Percentiles rank a stretch among this genome's conserved stretches.
Conservation (phyloP, 2,329 filamentous ascomycete genomes). For the Colletotrichum truncatum region DNA sequence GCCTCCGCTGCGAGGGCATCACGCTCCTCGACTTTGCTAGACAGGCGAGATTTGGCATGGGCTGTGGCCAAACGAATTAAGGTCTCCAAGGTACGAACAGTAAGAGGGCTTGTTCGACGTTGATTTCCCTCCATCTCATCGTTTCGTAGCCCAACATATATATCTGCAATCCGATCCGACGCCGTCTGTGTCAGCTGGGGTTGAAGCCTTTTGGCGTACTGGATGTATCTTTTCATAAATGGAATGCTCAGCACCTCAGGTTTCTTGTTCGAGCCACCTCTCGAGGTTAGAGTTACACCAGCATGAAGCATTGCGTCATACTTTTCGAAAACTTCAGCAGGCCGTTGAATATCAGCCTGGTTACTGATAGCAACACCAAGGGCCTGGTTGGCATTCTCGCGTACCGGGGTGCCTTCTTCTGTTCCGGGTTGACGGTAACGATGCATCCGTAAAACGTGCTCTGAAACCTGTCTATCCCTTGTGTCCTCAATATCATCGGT, state of each 20-base stretch:
- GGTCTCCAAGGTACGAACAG: slow-evolving; percentile 95
- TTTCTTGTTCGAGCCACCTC: slow-evolving; percentile 78
- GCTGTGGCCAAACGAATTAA: slow-evolving; percentile 97
- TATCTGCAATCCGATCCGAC: slow-evolving; percentile 88
- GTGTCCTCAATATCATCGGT: slow-evolving; percentile 98
- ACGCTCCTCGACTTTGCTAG: slow-evolving; percentile 86
- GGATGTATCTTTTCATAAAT: slow-evolving; percentile 99
- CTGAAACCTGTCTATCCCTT: slow-evolving; percentile 88
- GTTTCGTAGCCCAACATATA: slow-evolving; percentile 92
- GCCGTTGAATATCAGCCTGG: slow-evolving; percentile 75
- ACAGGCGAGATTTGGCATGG: slow-evolving; percentile 91
- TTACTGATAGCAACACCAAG: slow-evolving; percentile 88
- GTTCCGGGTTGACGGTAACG: slow-evolving; percentile 91
- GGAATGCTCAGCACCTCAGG: slow-evolving; percentile 93
- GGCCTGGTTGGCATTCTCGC: slow-evolving; percentile 85
- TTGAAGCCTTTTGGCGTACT: slow-evolving; percentile 96
- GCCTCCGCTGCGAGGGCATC: slow-evolving; percentile 89
- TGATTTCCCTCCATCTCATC: slow-evolving; percentile 96
- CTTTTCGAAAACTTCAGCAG: slow-evolving; percentile 94
- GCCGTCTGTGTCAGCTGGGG: slow-evolving; percentile 91
- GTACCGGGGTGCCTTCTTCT: slow-evolving; percentile 93
- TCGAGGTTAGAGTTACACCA: slow-evolving; percentile 81
- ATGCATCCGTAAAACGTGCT: slow-evolving; percentile 98
- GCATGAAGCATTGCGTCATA: slow-evolving; percentile 96
- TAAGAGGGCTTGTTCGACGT: slow-evolving; percentile 92